Evolutionary conservation across 2,329 filamentous ascomycete genomes (phyloP).

Genomic region (Aspergillus fijiensis): DNA sequence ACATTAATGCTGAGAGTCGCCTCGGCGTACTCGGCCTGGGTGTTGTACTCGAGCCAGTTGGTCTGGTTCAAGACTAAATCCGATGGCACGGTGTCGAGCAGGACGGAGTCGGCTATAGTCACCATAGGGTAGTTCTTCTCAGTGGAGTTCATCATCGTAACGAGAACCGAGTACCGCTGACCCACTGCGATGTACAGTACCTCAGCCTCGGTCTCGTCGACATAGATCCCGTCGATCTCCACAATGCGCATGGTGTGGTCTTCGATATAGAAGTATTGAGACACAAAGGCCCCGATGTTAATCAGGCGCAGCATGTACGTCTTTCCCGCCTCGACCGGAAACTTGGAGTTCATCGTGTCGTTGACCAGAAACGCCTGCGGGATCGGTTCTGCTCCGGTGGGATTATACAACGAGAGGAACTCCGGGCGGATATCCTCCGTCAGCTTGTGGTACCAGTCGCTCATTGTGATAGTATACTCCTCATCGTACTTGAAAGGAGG

Average conservation of each 20-base stretch:
- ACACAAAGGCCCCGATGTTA: constrained; percentile 72
- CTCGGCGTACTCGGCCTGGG: constrained; percentile 48
- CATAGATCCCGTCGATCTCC: constrained; percentile 72
- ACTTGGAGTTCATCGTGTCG: constrained; percentile 60
- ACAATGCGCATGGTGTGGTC: constrained; percentile 64
- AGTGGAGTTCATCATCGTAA: constrained; percentile 63
- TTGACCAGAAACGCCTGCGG: constrained; percentile 67
- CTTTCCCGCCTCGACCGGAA: constrained; percentile 63
- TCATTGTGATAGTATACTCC: constrained; percentile 65
- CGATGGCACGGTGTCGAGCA: constrained; percentile 35
- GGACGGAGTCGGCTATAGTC: constrained; percentile 29
- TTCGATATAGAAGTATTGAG: constrained; percentile 52
- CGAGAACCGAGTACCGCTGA: constrained; percentile 58
- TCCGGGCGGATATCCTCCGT: constrained; percentile 55
- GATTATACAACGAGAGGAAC: constrained; percentile 47
- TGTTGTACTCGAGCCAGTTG: constrained; percentile 63
- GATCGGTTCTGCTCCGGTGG: constrained; percentile 63
- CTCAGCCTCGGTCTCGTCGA: constrained; percentile 58
- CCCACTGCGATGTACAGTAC: constrained; percentile 67
- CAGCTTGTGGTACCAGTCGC: constrained; percentile 70
- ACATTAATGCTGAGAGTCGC: constrained; percentile 26
- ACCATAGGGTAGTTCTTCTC: constrained; percentile 65
- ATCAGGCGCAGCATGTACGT: constrained; percentile 74
- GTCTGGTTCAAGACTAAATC: constrained; percentile 44
- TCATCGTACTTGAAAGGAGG: constrained; percentile 49